These are phyloP conservation scores for Zalaria obscura DNA, from an alignment of 2,329 filamentous ascomycete species.

Conservation along the genomic window DNA sequence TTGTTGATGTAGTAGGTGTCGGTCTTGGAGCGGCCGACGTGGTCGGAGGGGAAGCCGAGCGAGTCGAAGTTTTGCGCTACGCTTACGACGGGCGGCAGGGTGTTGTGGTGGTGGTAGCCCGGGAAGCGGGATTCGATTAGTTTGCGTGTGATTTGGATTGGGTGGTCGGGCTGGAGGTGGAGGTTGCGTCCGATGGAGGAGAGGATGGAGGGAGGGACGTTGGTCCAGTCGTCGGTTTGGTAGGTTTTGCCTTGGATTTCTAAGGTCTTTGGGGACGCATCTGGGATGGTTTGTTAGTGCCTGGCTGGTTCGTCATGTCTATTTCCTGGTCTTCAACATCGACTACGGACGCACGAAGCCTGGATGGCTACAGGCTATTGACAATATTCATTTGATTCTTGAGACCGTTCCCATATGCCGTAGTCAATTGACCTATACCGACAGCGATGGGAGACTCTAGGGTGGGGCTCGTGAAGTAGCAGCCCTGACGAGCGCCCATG, in stretches of 20 bases:
- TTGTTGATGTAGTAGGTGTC: slow-evolving; percentile 95
- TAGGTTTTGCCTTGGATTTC: slow-evolving; percentile 51
- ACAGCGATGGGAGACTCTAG: no score
- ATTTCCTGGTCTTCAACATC: no score
- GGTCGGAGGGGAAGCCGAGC: slow-evolving; percentile 77
- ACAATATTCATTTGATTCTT: no score
- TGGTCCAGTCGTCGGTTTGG: slow-evolving; percentile 67
- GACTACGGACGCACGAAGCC: no score
- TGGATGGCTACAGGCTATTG: no score
- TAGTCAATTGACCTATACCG: no score
- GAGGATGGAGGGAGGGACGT: slow-evolving; percentile 63
- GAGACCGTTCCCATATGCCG: no score
- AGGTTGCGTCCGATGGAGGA: slow-evolving; percentile 60
- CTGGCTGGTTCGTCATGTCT: no score
- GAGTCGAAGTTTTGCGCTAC: slow-evolving; percentile 89
- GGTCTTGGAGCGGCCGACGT: slow-evolving; percentile 71
- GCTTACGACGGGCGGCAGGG: slow-evolving; percentile 70
- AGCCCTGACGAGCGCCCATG: no score
- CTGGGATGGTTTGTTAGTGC: neutral
- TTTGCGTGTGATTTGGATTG: slow-evolving; percentile 75
- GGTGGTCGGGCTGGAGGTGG: slow-evolving; percentile 86
- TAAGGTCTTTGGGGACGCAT: slow-evolving; percentile 4
- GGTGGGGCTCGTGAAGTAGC: no score
- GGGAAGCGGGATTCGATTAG: slow-evolving; percentile 88
- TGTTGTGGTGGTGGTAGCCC: slow-evolving; percentile 61